Base-by-base conservation (phyloP, 2,329 filamentous ascomycete genomes). In the Chaetothyriales sp. region DNA sequence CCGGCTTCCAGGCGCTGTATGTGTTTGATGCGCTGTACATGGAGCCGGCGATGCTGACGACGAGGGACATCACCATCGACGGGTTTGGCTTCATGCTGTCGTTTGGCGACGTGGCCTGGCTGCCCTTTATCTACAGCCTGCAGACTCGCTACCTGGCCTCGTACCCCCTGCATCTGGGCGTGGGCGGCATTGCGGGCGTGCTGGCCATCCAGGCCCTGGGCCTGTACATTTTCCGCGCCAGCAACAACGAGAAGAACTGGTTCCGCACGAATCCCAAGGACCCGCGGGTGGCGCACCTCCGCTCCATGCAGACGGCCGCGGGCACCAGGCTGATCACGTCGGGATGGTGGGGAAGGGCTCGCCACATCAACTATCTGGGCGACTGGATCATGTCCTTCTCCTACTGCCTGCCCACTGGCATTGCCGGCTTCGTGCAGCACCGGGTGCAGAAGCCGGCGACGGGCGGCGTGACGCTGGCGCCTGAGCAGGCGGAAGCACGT, bases 311-410 rank as follows among this genome's bases (percentile, higher is more conserved):
- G 71, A 97, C 90, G 8, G 81, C 82, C 63, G 76, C 80, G 1
- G 90, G 90, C 49, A 89, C 85, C 53, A 85, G 83, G 60, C 78
- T 95, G 28, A 76, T 95, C 58, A 81, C 82, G 2, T 84, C 85
- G 0, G 90, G 90, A 51, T 97, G 90, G 90, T 95, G 90, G 90
- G 90, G 90, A 44, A 74, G 80, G 19, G 85, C 89, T 0, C 81
- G 90, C 44, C 90, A 97, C 69, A 90, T 95, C 75, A 97, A 95
- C 73, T 95, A 97, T 69, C 70, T 94, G 1, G 90, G 89, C 49
- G 90, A 97, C 71, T 95, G 89, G 89, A 76, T 92, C 59, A 89
- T 94, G 80, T 80, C 84, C 7, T 95, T 88, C 87, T 81, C 88
- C 0, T 95, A 92, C 69, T 87, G 82, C 58, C 74, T 95, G 44